phyloP scores from a whole-genome alignment of 768 basidiomycete species.

The Mrakia gelida region DNA sequence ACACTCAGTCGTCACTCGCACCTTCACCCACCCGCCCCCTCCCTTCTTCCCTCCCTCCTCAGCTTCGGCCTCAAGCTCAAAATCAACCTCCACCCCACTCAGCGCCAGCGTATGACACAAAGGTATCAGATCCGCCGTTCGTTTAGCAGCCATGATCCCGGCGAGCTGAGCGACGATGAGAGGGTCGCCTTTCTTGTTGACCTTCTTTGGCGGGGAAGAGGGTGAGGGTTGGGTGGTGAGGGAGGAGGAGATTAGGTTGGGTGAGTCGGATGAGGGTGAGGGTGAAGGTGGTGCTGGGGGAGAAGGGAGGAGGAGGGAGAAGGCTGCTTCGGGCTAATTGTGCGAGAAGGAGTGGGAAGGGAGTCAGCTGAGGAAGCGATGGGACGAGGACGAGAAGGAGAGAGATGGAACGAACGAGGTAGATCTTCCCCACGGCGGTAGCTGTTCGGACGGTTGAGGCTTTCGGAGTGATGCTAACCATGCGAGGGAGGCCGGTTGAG shows the following conservation, averaged over 20 bases:
- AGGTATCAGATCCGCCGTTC: slow-evolving; percentile 76
- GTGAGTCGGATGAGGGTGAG: not conserved
- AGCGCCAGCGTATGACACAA: slow-evolving; percentile 80
- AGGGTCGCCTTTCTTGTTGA: slow-evolving; percentile 43
- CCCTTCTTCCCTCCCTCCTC: not conserved
- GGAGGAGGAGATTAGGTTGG: not conserved
- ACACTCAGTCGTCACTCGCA: slow-evolving; percentile 63
- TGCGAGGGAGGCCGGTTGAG: slow-evolving; percentile 61
- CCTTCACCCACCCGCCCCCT: slow-evolving; percentile 56
- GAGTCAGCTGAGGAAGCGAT: too few species aligned
- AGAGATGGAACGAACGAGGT: slow-evolving; percentile 59
- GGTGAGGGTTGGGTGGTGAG: too few species aligned
- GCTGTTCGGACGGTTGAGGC: slow-evolving; percentile 59
- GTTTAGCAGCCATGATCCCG: slow-evolving; percentile 81
- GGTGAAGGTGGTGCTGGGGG: not conserved
- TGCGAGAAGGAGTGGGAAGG: not conserved
- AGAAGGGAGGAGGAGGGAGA: slow-evolving; percentile 10
- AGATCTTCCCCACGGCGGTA: slow-evolving; percentile 70
- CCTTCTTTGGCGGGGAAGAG: slow-evolving; percentile 53
- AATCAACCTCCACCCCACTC: slow-evolving; percentile 61
- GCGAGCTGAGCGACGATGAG: slow-evolving; percentile 60
- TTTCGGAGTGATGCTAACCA: slow-evolving; percentile 78
- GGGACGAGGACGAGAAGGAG: slow-evolving; percentile 45
- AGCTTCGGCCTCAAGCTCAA: slow-evolving; percentile 50
- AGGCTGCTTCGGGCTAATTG: slow-evolving; percentile 28